Evolutionary conservation across 2,329 filamentous ascomycete genomes (phyloP).

Genomic region (Huntiella savannae): DNA sequence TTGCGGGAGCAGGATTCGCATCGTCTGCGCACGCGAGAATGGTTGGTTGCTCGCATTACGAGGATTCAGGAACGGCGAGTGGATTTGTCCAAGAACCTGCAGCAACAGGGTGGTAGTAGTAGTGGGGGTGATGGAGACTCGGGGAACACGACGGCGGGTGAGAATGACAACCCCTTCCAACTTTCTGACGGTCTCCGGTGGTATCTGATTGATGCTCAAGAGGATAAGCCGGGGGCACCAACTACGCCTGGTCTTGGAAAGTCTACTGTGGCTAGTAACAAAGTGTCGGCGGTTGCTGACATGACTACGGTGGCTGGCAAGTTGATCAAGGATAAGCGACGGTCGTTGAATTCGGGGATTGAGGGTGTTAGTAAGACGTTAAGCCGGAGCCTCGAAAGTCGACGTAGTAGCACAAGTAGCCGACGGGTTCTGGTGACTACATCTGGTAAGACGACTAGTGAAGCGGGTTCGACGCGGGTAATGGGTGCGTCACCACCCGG

Average conservation of each 20-base stretch:
- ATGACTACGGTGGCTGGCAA: conserved; percentile 28
- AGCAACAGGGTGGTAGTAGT: conserved; percentile 18
- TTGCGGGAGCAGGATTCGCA: conserved; percentile 82
- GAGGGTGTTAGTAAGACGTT: conserved; percentile 59
- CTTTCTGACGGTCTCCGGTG: conserved; percentile 85
- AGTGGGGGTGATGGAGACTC: conserved; percentile 20
- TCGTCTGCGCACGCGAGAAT: conserved; percentile 67
- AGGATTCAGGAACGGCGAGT: conserved; percentile 87
- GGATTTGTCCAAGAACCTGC: conserved; percentile 64
- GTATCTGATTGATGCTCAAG: conserved; percentile 85
- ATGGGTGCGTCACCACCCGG: conserved; percentile 18
- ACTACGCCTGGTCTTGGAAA: conserved; percentile 85
- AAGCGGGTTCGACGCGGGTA: conserved; percentile 38
- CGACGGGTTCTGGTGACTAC: conserved; percentile 45
- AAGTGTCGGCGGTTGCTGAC: conserved; percentile 69
- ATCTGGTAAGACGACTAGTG: conserved; percentile 32
- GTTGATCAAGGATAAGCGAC: conserved; percentile 22
- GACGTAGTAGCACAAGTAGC: conserved; percentile 71
- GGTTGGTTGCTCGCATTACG: conserved; percentile 86
- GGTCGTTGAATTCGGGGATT: conserved; percentile 35
- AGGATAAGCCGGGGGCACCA: conserved; percentile 82
- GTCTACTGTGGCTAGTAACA: conserved; percentile 73
- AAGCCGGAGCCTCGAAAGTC: conserved; percentile 76
- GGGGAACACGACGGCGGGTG: conserved; percentile 38
- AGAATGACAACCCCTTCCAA: conserved; percentile 94